Base-by-base conservation (phyloP, 228 moss, liverwort and hornwort species). In the Sphagnum magellanicum region DNA sequence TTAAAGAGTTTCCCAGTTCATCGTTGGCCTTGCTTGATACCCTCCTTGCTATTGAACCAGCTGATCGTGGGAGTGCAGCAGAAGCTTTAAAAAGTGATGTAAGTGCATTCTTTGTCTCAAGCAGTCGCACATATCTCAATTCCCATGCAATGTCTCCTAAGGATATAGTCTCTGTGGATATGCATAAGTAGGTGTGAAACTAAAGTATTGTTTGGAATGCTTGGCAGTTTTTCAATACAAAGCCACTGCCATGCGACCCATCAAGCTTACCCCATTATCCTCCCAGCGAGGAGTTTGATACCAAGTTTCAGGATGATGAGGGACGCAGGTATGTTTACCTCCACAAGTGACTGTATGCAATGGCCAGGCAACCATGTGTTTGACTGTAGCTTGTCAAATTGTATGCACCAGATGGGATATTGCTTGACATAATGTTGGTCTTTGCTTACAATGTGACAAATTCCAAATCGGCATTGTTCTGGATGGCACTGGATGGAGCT, bases 251-350 rank as follows among this genome's bases (percentile, higher is more conserved):
- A 52, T 85, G 84, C 70, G 84, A 85, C 67, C 84, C 84, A 68
- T 81, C 84, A 71, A 85, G 81, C 65, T 81, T 85, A 68, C 84
- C 84, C 32, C 84, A 85, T 68, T 85, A 85, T n/a, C 84, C 84
- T 71, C 81, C 84, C 49, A 85, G 84, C 74, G 81, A 85, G 76
- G 84, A 85, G 71, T 85, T 85, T 69, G 84, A 85, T 76, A 81
- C 84, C 8, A 85, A 85, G 74, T 81, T 81, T 59, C 81, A 81
- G 50, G 84, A 85, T 72, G 84, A 85, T 73, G 84, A 85, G 69
- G 82, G 78, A 15, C 75, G 79, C 68, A 82, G 82, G 82, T 82
- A 53, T 70, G 32, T 32, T 32, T 32, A 32, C 32, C 32, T 32
- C 32, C 32, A 32, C 32, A 32, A 32, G 32, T 32, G 32, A 32